Evolutionary conservation across 1,284 basidiomycete genomes (phyloP).

Genomic region (Fistulinella staudtii): DNA sequence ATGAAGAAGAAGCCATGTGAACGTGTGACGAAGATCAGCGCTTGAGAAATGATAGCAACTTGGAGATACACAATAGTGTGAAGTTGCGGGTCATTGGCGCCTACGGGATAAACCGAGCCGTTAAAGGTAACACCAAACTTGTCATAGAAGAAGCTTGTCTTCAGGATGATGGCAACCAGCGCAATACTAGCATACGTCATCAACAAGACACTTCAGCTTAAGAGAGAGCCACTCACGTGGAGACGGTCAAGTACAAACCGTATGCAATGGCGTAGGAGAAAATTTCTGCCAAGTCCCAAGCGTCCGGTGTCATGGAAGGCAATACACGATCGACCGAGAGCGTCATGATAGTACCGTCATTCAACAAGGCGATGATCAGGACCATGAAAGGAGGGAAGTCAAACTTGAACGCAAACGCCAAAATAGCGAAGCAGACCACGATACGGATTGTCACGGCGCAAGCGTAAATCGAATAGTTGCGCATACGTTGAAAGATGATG

Average conservation of each 20-base stretch:
- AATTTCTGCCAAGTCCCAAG: conserved; percentile 95
- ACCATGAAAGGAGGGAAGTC: conserved; percentile 99
- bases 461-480: conserved; percentile 80
- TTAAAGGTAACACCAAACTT: conserved; percentile 72
- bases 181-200: conserved; percentile 51
- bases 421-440: conserved; percentile 93
- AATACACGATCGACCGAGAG: conserved; percentile 95
- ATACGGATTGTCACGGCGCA: conserved; percentile 96
- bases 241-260: conserved; percentile 88
- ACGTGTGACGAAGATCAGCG: conserved; percentile 95
- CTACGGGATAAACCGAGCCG: conserved; percentile 37
- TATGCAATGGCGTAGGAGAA: conserved; percentile 95
- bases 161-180: conserved; percentile 80
- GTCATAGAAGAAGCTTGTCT: conserved; percentile 88
- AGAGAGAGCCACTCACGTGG: conserved; percentile 63
- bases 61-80: conserved; percentile 85
- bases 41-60: conserved; percentile 98
- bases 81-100: conserved; percentile 71
- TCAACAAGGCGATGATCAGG: conserved; percentile 93
- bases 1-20: conserved; percentile 97
- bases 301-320: conserved; percentile 87
- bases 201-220: too few species aligned
- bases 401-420: conserved; percentile 94
- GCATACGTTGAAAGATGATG: conserved; percentile 87
- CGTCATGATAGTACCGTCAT: conserved; percentile 99